These are phyloP conservation scores for Camelina laxa DNA, from an alignment of 345 rosid genomes.

Conservation along the genomic window DNA sequence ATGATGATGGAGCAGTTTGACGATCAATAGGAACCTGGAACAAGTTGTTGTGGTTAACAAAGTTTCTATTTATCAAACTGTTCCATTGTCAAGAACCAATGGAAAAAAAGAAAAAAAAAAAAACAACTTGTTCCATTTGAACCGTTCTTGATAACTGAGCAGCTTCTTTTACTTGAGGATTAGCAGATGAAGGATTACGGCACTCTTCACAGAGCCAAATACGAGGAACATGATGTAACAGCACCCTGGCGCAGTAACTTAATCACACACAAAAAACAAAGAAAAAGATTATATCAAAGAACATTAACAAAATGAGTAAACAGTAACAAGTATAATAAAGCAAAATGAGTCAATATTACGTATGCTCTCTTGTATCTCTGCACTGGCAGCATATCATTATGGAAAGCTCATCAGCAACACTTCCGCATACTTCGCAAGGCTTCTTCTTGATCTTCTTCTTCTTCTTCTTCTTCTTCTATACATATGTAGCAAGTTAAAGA, in stretches of 20 bases:
- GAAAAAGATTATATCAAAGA: background rate
- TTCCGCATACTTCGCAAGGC: constrained; percentile 42
- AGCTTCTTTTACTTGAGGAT: background rate
- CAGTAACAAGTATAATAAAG: background rate
- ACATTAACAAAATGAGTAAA: background rate
- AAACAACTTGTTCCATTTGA: too few relatives aligned
- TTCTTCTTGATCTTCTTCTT: background rate
- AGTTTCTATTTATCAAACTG: too few relatives aligned
- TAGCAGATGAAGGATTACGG: constrained; percentile 2
- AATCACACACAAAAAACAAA: background rate
- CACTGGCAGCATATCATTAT: constrained; percentile 33
- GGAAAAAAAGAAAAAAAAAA: too few relatives aligned
- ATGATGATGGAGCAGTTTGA: background rate
- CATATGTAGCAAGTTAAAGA: background rate
- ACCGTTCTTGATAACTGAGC: background rate
- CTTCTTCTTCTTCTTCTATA: too few relatives aligned
- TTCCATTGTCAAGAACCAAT: too few relatives aligned
- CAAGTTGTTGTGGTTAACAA: too few relatives aligned
- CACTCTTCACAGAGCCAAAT: constrained; percentile 43
- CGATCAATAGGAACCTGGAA: background rate
- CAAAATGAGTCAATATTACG: constrained; percentile 11
- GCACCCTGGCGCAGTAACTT: constrained; percentile 33
- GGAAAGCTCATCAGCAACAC: constrained; percentile 13
- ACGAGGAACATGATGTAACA: constrained; percentile 14
- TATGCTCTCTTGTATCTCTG: constrained; percentile 38